Percentiles rank a stretch among this genome's conserved stretches.
These are phyloP conservation scores for Phytopythium aichiense DNA, from an alignment of 352 stramenopile genomes.

Conservation along the genomic window DNA sequence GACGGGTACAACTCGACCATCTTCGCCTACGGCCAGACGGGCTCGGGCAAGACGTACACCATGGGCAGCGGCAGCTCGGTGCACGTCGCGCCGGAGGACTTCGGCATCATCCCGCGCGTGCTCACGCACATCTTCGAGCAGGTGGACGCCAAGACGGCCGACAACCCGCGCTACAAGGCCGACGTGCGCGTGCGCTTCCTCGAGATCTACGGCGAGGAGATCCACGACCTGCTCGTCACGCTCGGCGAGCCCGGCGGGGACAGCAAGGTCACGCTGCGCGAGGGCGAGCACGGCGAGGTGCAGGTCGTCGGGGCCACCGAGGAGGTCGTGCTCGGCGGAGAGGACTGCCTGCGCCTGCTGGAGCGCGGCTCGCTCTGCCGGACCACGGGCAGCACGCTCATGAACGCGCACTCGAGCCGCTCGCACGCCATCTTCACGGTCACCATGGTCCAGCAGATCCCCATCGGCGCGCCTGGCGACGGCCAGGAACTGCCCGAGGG, in stretches of 20 bases:
- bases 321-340: constrained; percentile 54
- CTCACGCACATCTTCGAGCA: constrained; percentile 84
- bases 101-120: constrained; percentile 84
- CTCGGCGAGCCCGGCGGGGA: constrained; percentile 47
- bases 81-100: constrained; percentile 74
- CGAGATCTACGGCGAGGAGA: constrained; percentile 91
- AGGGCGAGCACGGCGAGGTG: constrained; percentile 79
- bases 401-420: constrained; percentile 91
- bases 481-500: constrained; percentile 34
- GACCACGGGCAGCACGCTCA: constrained; percentile 86
- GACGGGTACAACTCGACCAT: constrained; percentile 82
- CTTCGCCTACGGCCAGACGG: constrained; percentile 88
- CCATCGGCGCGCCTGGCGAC: constrained; percentile 37
- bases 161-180: constrained; percentile 57
- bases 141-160: constrained; percentile 52
- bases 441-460: constrained; percentile 75
- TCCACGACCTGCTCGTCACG: constrained; percentile 86
- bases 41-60: constrained; percentile 85
- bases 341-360: constrained; percentile 79
- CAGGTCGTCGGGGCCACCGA: constrained; percentile 80
- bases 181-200: constrained; percentile 86
- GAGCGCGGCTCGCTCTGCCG: constrained; percentile 81
- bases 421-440: constrained; percentile 92
- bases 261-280: constrained; percentile 81
- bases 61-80: constrained; percentile 86